A percentile compares a stretch with the other conserved stretches of the same genome.
Evolutionary conservation across 163 green algal species (phyloP).

Genomic region (Chlorella variabilis): DNA sequence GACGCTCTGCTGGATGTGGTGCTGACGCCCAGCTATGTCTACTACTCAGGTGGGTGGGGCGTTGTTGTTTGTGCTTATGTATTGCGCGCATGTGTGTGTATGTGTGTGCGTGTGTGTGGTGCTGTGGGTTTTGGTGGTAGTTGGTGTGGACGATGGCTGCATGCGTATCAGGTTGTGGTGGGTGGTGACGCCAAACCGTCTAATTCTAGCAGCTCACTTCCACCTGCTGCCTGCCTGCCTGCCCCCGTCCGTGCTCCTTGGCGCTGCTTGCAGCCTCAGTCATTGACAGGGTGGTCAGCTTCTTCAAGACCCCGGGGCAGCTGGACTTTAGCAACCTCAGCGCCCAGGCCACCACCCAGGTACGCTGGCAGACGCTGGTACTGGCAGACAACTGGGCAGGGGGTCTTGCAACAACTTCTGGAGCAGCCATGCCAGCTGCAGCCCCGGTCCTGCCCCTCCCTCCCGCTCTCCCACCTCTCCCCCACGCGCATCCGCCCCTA

Average conservation of each 20-base stretch:
- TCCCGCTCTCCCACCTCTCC: no score
- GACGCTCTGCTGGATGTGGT: constrained; percentile 69
- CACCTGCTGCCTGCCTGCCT: neutral
- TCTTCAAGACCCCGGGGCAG: constrained; percentile 74
- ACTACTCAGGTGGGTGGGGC: constrained; percentile 57
- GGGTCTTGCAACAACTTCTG: neutral
- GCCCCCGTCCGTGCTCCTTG: neutral
- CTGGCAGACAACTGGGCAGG: neutral
- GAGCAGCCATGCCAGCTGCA: no score
- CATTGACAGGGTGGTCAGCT: constrained; percentile 66
- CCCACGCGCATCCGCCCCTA: no score
- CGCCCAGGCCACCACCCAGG: constrained; percentile 28
- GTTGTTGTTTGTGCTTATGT: no score
- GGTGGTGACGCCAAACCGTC: neutral
- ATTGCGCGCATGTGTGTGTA: no score
- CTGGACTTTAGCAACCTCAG: constrained; percentile 45
- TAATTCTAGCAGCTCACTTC: neutral
- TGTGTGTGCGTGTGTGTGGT: no score
- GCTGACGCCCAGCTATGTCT: constrained; percentile 81
- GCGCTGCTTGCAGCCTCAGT: constrained; percentile 41
- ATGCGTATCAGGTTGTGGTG: no score
- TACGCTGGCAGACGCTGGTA: neutral
- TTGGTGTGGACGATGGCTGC: no score
- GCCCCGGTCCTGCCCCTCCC: no score
- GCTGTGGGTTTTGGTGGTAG: no score